Evolutionary conservation across 2,329 filamentous ascomycete species (phyloP).

Genomic region (Arthroderma uncinatum): DNA sequence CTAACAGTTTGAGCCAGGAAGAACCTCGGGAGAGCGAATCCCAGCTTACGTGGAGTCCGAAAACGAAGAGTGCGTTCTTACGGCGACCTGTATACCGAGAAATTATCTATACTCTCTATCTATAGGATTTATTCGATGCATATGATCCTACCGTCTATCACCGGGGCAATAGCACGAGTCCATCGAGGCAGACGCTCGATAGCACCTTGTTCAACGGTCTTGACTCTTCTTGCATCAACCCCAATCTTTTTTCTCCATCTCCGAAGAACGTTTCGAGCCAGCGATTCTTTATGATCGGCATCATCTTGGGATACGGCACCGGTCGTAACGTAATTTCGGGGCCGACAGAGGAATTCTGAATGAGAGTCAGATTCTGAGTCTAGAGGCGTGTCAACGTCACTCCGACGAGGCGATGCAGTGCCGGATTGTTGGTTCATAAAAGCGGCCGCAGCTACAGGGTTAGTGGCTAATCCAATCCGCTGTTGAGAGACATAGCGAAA

Average conservation of each 20-base stretch:
- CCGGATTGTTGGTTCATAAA: neutral
- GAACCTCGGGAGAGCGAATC: no score
- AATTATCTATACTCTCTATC: neutral
- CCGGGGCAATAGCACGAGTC: slow-evolving; percentile 69
- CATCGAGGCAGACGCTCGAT: slow-evolving; percentile 54
- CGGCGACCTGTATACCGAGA: no score
- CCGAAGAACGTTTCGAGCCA: slow-evolving; percentile 57
- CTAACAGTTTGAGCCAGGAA: no score
- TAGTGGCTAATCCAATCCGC: neutral
- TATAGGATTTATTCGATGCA: slow-evolving; percentile 6
- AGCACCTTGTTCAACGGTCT: slow-evolving; percentile 44
- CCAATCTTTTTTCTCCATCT: slow-evolving; percentile 64
- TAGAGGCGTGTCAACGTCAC: slow-evolving; percentile 19
- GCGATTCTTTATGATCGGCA: slow-evolving; percentile 45
- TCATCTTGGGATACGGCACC: slow-evolving; percentile 35
- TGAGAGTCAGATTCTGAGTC: slow-evolving; percentile 36
- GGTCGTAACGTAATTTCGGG: slow-evolving; percentile 30
- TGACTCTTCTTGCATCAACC: slow-evolving; percentile 44
- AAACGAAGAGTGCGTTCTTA: no score
- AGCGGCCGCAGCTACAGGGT: neutral
- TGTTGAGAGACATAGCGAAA: slow-evolving; percentile 6
- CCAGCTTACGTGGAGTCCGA: no score
- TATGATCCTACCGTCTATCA: slow-evolving; percentile 63
- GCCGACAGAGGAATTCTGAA: slow-evolving; percentile 29
- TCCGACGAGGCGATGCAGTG: slow-evolving; percentile 13